phyloP scores from a whole-genome alignment of 805 yeast species.

The Starmerella bombicola region DNA sequence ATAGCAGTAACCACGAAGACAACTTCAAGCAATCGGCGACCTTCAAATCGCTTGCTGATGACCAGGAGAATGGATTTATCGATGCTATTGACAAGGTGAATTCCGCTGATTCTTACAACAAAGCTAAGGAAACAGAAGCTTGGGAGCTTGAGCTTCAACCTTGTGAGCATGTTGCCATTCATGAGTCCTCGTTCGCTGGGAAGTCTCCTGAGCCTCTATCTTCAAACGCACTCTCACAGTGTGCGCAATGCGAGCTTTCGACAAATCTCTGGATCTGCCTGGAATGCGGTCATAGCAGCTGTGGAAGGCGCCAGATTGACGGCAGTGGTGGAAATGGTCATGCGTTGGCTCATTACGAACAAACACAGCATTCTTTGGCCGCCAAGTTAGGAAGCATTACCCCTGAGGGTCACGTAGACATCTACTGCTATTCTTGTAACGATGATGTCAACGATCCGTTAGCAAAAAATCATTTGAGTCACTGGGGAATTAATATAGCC shows the following conservation, averaged over 20 bases:
- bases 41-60: conserved; percentile 32
- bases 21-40: conserved; percentile 38
- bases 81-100: conserved; percentile 36
- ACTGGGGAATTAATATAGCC: conserved; percentile 55
- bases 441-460: conserved; percentile 76
- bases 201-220: conserved; percentile 3
- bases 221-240: conserved; percentile 22
- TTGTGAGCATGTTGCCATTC: conserved; percentile 60
- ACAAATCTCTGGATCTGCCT: conserved; percentile 89
- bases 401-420: conserved; percentile 58
- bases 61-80: conserved; percentile 8
- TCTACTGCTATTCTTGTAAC: conserved; percentile 77
- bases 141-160: conserved; percentile 85
- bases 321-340: conserved; percentile 91
- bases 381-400: conserved; percentile 84
- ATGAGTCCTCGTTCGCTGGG: conserved; percentile 24
- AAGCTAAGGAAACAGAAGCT: conserved; percentile 59
- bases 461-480: conserved; percentile 36
- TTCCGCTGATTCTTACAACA: conserved; percentile 45
- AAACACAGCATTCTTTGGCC: conserved; percentile 61
- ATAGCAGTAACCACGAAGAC: conserved; percentile 50
- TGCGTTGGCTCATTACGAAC: conserved; percentile 60
- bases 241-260: conserved; percentile 36
- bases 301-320: conserved; percentile 92
- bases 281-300: conserved; percentile 80